phyloP scores from a whole-genome alignment of 2,329 filamentous ascomycete genomes.

The Didymella pinodella region DNA sequence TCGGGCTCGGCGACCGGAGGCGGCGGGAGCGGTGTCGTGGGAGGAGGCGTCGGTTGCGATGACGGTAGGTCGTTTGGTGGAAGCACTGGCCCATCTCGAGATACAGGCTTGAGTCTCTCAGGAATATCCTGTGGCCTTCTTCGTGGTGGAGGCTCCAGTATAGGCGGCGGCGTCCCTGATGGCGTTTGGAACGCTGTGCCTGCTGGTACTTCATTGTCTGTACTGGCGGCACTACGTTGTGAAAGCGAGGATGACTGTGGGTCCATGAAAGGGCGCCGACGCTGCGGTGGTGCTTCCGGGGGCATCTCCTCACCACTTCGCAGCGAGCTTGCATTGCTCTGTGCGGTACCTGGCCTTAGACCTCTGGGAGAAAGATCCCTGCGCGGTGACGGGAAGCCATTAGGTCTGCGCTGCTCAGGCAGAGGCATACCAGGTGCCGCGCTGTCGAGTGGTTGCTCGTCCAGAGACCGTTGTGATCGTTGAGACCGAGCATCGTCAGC shows the following conservation, averaged over 20 bases:
- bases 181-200: conserved; percentile 37
- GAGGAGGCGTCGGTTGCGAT: conserved; percentile 34
- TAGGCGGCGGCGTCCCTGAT: conserved; percentile 35
- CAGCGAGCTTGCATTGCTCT: conserved; percentile 47
- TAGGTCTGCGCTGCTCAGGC: conserved; percentile 42
- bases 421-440: conserved; percentile 29
- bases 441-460: conserved; percentile 37
- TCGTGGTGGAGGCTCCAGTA: conserved; percentile 35
- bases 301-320: conserved; percentile 40
- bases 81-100: conserved; percentile 19
- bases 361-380: conserved; percentile 46
- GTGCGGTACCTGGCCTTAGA: conserved; percentile 46
- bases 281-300: conserved; percentile 60
- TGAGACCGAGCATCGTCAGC: conserved; percentile 45
- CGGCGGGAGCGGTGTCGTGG: conserved; percentile 39
- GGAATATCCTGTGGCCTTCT: conserved; percentile 41
- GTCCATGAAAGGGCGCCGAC: conserved; percentile 73
- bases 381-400: conserved; percentile 36
- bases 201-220: conserved; percentile 30
- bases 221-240: conserved; percentile 37
- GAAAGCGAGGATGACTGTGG: conserved; percentile 45
- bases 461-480: conserved; percentile 40
- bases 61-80: conserved; percentile 19
- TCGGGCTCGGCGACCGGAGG: conserved; percentile 31
- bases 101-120: conserved; percentile 36